phyloP scores from a whole-genome alignment of 2,329 filamentous ascomycete genomes.

The Penicillium sp. region DNA sequence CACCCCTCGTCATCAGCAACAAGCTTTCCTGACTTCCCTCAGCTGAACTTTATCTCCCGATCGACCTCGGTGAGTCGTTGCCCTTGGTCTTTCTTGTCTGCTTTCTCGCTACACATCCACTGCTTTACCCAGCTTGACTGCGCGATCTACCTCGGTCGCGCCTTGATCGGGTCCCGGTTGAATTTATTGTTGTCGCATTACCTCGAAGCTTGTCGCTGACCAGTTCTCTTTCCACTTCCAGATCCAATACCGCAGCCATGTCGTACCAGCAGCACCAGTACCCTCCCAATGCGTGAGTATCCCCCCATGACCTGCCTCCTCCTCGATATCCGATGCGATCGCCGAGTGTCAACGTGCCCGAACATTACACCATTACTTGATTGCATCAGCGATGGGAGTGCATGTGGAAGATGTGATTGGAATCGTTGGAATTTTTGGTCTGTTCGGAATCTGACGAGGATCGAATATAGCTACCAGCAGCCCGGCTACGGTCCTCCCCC shows the following conservation, averaged over 20 bases:
- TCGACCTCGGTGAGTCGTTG: not conserved
- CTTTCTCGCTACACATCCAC: not conserved
- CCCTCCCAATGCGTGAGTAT: conserved; percentile 8
- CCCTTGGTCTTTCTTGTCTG: not conserved
- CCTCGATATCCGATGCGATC: not conserved
- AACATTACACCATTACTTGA: not conserved
- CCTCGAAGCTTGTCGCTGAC: conserved; percentile 13
- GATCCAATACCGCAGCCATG: conserved; percentile 35
- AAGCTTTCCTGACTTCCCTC: not conserved
- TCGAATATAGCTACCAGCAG: conserved; percentile 41
- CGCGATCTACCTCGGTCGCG: conserved; percentile 6
- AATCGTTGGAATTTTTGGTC: not conserved
- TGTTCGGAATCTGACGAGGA: not conserved
- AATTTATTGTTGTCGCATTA: not conserved
- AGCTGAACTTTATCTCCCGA: conserved; percentile 8
- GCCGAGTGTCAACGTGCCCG: not conserved
- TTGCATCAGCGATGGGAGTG: not conserved
- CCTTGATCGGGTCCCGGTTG: not conserved
- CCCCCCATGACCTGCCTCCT: not conserved
- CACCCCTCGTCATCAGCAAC: conserved; percentile 6
- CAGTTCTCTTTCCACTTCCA: not conserved
- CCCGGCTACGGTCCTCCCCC: conserved; percentile 27
- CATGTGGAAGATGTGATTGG: not conserved
- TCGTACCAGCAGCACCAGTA: conserved; percentile 38
- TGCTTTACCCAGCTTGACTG: not conserved